Evolutionary conservation across 2,329 filamentous ascomycete genomes (phyloP).

Genomic region (Diaporthe sp.): DNA sequence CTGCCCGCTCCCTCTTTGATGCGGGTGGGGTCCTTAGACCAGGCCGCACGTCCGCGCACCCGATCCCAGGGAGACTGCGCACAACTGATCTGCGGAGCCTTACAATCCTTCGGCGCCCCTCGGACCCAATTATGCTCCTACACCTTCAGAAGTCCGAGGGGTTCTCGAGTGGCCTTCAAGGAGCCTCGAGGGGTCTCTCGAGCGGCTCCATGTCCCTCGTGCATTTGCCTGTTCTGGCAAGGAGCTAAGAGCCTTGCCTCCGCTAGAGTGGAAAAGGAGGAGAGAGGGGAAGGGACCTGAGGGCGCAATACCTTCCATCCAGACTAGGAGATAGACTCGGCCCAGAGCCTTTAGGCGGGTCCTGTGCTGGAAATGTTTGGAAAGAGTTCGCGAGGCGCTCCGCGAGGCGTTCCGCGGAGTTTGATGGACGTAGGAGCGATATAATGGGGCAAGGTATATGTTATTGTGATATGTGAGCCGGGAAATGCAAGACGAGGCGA

Average conservation of each 20-base stretch:
- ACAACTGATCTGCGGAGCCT: constrained; percentile 31
- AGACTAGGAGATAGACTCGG: background rate
- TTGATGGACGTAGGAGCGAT: constrained; percentile 5
- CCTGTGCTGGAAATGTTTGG: background rate
- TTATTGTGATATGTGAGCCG: constrained; percentile 28
- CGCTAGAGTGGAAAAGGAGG: background rate
- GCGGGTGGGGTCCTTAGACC: background rate
- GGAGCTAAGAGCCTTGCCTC: background rate
- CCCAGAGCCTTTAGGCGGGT: background rate
- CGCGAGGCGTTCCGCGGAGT: constrained; percentile 6
- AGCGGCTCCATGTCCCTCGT: background rate
- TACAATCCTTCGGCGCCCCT: constrained; percentile 23
- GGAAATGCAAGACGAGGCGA: constrained; percentile 2
- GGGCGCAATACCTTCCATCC: background rate
- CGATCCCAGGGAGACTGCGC: background rate
- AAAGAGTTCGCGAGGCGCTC: constrained; percentile 23
- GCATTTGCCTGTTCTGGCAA: background rate
- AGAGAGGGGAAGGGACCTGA: background rate
- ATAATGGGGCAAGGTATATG: background rate
- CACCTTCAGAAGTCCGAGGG: constrained; percentile 11
- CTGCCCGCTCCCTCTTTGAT: constrained; percentile 1
- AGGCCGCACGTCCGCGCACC: constrained; percentile 23
- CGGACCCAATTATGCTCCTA: constrained; percentile 12
- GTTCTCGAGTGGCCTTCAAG: background rate
- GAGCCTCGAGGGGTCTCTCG: background rate